Evolutionary conservation across 352 stramenopile species (phyloP), one percentile per base, ranked within the genome.

Genomic region (Pythium plurisporium): DNA sequence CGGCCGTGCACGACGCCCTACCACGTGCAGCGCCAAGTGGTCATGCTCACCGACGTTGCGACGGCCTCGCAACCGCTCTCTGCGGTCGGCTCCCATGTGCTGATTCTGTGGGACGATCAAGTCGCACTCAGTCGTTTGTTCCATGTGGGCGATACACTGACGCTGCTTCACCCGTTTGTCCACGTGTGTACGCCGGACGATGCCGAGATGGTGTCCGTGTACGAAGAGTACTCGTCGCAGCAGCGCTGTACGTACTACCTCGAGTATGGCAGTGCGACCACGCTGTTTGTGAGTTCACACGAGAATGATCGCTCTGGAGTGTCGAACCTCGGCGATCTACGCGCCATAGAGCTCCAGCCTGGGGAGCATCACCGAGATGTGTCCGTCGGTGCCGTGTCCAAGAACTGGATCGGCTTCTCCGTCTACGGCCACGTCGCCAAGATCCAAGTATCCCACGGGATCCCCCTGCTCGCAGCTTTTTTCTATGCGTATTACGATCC

Each of bases 51-150:
- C 27, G 74, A 86, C 22, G 55, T 63, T 2, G 8, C 45, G 41
- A 22, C 52, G 8, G 12, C 26, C 2, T 43, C 54, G 10, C 22
- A 50, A 23, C 36, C 19, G 48, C n/a, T 33, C 22, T 49, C 11
- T 10, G 51, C 25, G 5, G 43, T 45, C n/a, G 60, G 55, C 0
- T 73, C 78, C 14, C 74, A 86, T 38, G 57, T 84, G 48, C 71
- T 86, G 38, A 70, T 89, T 22, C 50, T 89, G 4, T 89, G 79
- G 79, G 79, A 87, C 29, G 79, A 89, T 12, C 79, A 89, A 66
- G 76, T 86, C 19, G 69, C 69, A 19, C 69, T 89, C 10, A 89
- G 79, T 64, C 72, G 69, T 0, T 48, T 89, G 3, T 87, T 87
- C 54, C 64, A 69, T 36, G 65, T 89, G 25, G 76, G 71, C 0